Conservation (phyloP, 192 early-diverging fungal species). For the Coemansia sp. region DNA sequence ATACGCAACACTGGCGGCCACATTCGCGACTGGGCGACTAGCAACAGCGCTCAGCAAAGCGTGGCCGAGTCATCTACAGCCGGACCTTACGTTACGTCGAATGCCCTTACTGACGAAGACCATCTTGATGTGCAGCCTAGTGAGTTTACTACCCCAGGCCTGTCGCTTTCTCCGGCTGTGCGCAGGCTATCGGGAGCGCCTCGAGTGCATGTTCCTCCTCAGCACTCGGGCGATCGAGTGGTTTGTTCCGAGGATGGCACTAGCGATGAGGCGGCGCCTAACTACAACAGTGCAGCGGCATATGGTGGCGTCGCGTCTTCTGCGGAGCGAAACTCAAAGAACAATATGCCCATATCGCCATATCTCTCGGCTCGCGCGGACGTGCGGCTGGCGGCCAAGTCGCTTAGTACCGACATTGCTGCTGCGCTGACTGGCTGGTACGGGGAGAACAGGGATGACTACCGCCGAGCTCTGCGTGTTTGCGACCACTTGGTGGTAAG, state of each 20-base stretch:
- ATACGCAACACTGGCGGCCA: constrained; percentile 40
- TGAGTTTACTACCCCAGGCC: constrained; percentile 26
- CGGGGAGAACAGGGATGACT: constrained; percentile 46
- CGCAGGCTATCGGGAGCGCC: constrained; percentile 2
- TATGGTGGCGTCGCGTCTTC: not conserved
- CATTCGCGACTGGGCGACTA: constrained; percentile 34
- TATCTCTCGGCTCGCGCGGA: not conserved
- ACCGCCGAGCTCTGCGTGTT: constrained; percentile 34
- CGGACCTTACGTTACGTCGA: constrained; percentile 2
- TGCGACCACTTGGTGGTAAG: constrained; percentile 54
- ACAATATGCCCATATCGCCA: constrained; percentile 4
- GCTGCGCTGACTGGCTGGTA: constrained; percentile 54
- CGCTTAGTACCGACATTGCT: constrained; percentile 26
- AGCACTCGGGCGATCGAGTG: not conserved
- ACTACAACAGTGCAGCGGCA: not conserved
- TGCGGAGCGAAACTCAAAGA: not conserved
- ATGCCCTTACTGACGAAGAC: constrained; percentile 9
- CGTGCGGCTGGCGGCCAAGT: not conserved
- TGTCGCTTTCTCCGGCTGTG: constrained; percentile 28
- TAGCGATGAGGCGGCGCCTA: constrained; percentile 5
- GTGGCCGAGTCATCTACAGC: constrained; percentile 14
- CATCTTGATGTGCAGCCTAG: constrained; percentile 13
- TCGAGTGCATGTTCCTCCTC: not conserved
- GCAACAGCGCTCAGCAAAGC: constrained; percentile 26
- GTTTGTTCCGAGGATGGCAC: constrained; percentile 3